Conservation (phyloP, 2,329 filamentous ascomycete species). For the Phialophora chinensis region DNA sequence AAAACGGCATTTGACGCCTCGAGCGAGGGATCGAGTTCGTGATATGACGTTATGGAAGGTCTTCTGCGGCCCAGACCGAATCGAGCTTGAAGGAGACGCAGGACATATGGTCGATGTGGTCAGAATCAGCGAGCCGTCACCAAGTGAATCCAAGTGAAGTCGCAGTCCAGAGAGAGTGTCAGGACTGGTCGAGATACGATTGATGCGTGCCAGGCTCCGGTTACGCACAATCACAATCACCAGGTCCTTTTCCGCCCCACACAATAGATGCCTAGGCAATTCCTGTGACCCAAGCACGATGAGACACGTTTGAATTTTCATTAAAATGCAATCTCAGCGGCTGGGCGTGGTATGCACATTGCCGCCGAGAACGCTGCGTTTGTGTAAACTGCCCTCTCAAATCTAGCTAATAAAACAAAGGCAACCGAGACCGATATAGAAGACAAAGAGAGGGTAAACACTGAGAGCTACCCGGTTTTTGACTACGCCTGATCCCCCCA, state of each 20-base stretch:
- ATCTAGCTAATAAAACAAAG: constrained; percentile 92
- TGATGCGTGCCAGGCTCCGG: constrained; percentile 7
- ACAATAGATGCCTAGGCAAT: constrained; percentile 1
- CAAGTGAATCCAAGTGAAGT: not conserved
- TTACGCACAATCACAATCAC: not conserved
- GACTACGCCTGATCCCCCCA: constrained; percentile 93
- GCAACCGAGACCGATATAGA: constrained; percentile 90
- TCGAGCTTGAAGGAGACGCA: not conserved
- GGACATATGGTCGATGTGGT: not conserved
- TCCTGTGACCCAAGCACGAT: not conserved
- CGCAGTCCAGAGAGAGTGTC: not conserved
- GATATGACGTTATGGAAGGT: not conserved
- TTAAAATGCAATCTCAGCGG: not conserved
- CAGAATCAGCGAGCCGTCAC: not conserved
- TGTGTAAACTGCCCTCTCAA: not conserved
- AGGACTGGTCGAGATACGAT: constrained; percentile 7
- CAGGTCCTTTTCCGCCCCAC: constrained; percentile 6
- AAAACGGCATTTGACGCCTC: not conserved
- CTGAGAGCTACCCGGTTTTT: constrained; percentile 93
- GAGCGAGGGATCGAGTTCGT: not conserved
- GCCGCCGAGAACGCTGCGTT: not conserved
- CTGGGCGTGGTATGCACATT: not conserved
- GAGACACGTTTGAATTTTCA: not conserved
- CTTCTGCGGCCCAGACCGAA: not conserved
- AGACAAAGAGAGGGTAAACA: constrained; percentile 92